Percentiles rank a stretch among this genome's conserved stretches.
Evolutionary conservation across 306 rosid species (phyloP).

Genomic region (Vigna nakashimae): DNA sequence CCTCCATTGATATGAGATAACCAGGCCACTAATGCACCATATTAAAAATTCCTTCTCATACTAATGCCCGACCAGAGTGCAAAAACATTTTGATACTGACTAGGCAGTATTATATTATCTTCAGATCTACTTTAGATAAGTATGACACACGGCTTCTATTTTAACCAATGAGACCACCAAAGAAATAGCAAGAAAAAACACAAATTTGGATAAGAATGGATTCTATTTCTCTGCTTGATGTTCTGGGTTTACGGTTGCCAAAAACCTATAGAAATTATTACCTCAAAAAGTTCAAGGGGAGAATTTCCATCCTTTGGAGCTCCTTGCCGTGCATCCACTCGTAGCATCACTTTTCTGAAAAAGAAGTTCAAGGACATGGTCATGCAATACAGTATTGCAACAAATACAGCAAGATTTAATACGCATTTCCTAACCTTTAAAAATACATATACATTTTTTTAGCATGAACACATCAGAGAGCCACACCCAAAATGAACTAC

Average conservation of each 20-base stretch:
- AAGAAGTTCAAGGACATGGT: conserved; percentile 32
- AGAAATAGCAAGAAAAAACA: neutral
- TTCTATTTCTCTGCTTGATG: conserved; percentile 13
- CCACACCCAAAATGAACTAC: conserved; percentile 7
- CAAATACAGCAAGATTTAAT: conserved; percentile 18
- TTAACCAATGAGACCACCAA: conserved; percentile 13
- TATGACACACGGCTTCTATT: conserved; percentile 5
- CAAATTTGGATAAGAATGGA: conserved; percentile 5
- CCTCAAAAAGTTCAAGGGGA: conserved; percentile 90
- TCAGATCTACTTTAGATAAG: conserved; percentile 6
- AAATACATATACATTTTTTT: conserved; percentile 12
- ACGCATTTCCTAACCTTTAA: conserved; percentile 14
- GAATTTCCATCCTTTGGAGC: conserved; percentile 93
- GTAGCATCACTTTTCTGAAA: conserved; percentile 90
- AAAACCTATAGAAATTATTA: conserved; percentile 40
- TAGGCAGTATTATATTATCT: conserved; percentile 1
- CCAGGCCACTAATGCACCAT: neutral
- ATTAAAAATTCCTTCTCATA: neutral
- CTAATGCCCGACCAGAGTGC: neutral
- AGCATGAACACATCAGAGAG: conserved; percentile 1
- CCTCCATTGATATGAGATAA: neutral
- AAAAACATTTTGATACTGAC: conserved; percentile 1
- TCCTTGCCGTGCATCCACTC: conserved; percentile 97
- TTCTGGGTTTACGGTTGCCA: conserved; percentile 32
- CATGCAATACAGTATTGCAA: conserved; percentile 11